These are phyloP conservation scores for Haberlea rhodopensis DNA, from an alignment of 257 asterid genomes.

Conservation along the genomic window DNA sequence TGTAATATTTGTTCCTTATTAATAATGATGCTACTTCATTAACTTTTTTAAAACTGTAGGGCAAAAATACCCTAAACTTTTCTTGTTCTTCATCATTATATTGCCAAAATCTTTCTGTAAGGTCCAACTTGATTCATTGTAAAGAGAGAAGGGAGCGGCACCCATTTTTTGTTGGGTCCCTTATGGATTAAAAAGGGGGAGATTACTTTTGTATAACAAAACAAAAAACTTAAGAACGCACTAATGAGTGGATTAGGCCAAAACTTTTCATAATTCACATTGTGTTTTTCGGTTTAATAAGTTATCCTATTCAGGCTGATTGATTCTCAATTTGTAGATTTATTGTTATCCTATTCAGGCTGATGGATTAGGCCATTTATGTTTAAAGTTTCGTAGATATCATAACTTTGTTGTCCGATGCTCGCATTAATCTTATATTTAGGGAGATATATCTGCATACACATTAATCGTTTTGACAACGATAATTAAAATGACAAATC, in stretches of 20 bases:
- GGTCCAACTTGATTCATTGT: slow-evolving; percentile 38
- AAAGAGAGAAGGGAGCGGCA: slow-evolving; percentile 59
- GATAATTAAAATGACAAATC: too few relatives aligned
- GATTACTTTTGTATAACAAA: slow-evolving; percentile 42
- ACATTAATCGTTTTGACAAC: too few relatives aligned
- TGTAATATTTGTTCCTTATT: slow-evolving; percentile 23
- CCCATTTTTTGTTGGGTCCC: slow-evolving; percentile 36
- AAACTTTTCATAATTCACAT: slow-evolving; percentile 29
- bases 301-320: slow-evolving; percentile 19
- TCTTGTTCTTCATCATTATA: slow-evolving; percentile 37
- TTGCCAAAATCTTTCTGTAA: slow-evolving; percentile 34
- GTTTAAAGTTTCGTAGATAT: too few relatives aligned
- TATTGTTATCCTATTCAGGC: too few relatives aligned
- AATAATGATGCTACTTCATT: slow-evolving; percentile 8
- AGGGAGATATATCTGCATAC: too few relatives aligned
- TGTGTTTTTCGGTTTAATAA: slow-evolving; percentile 25
- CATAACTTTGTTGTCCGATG: too few relatives aligned
- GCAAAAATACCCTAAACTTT: slow-evolving; percentile 41
- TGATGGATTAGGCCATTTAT: too few relatives aligned
- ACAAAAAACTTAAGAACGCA: slow-evolving; percentile 42
- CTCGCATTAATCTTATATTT: too few relatives aligned
- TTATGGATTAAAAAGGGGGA: slow-evolving; percentile 31
- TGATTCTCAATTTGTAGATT: too few relatives aligned
- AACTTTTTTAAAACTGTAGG: slow-evolving; percentile 39
- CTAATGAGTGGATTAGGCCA: slow-evolving; percentile 29